Conservation (phyloP, 2,329 filamentous ascomycete genomes). For the Cordyceps javanica region DNA sequence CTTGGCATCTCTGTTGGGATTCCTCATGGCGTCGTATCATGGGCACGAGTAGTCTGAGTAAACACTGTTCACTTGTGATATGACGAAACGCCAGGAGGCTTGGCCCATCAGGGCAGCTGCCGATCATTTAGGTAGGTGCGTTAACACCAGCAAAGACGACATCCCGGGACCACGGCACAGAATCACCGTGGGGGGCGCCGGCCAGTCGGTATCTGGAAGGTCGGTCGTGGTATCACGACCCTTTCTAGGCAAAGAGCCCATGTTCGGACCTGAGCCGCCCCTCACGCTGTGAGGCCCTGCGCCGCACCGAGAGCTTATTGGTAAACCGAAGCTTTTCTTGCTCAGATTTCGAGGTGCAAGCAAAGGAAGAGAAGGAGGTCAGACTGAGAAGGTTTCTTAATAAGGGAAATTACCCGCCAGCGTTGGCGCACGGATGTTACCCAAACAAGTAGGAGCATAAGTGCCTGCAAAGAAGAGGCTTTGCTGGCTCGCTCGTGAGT, state of each 20-base stretch:
- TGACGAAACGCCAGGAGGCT: not conserved
- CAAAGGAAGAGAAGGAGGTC: not conserved
- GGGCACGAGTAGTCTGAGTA: not conserved
- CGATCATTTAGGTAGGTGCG: conserved; percentile 1
- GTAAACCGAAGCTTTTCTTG: not conserved
- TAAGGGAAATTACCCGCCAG: not conserved
- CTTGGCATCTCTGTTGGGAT: not conserved
- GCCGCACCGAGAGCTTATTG: not conserved
- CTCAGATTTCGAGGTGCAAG: not conserved
- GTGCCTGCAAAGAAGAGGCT: not conserved
- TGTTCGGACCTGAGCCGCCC: not conserved
- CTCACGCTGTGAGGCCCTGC: not conserved
- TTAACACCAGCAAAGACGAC: not conserved
- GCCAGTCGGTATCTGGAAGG: not conserved
- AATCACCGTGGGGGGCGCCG: not conserved
- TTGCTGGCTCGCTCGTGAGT: not conserved
- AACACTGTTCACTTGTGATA: not conserved
- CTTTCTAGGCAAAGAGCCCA: not conserved
- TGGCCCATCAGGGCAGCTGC: conserved; percentile 2
- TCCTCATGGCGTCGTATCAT: not conserved
- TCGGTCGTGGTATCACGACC: not conserved
- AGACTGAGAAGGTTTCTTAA: not conserved
- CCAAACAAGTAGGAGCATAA: not conserved
- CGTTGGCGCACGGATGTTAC: not conserved
- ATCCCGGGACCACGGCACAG: not conserved